Base-by-base conservation (phyloP, 768 basidiomycete species). In the Trametes cinnabarina region DNA sequence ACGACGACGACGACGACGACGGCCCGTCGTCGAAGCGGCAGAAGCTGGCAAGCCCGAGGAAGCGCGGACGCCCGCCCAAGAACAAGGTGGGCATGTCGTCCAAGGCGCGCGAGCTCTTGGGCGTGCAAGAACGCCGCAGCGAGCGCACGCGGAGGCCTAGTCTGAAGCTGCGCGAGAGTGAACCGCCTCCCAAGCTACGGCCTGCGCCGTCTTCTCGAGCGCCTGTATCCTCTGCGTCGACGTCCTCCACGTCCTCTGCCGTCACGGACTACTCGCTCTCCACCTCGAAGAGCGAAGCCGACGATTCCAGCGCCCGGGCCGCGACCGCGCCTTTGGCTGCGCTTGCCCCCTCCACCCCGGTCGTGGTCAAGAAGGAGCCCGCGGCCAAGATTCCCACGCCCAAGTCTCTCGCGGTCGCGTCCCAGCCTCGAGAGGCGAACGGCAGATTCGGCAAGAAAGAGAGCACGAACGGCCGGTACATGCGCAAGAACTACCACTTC, bases 381-480 rank as follows among this genome's bases (percentile, higher is more conserved):
- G 34, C 42, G 20, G 44, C 61, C 3, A 62, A 63, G 35, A 7
- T 61, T 1, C 65, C 63, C 19, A 77, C 72, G 54, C 74, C 78
- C 28, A 76, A 79, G 64, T 76, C 78, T 3, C 69, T 78, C 15
- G 77, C 78, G 6, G 71, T 76, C 32, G 75, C 80, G 40, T 68
- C 71, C 11, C 87, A 88, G 64, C 87, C 87, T 2, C 77, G 87
- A 56, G 80, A 83, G 51, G 72, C 71, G 17, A 87, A 88, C 61
- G 87, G 87, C 41, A 77, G 85, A 17, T 88, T 89, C 62, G 85
- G 85, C 34, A 84, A 81, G 73, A 87, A 87, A 68, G 75, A 73
- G 34, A 73, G 72, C 17, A 80, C 77, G 12, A 76, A 79, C 47
- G 78, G 79, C 48, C 74, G 70, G 65, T 76, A 72, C 54, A 66